phyloP scores from a whole-genome alignment of 2,329 filamentous ascomycete species.

The Cylindrodendrum hubeiense region DNA sequence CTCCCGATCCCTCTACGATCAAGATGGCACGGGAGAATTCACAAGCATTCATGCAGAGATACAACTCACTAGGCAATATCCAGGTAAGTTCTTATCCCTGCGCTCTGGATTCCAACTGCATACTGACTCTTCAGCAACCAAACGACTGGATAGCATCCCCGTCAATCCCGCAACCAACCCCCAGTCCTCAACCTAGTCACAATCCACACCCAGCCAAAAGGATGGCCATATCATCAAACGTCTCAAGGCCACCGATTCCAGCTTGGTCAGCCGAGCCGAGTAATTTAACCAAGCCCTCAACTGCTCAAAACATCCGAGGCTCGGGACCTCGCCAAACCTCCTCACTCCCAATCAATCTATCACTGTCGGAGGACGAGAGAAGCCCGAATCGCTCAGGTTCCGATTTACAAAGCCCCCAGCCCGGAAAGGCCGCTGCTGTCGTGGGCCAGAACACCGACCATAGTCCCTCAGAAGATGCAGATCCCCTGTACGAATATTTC shows the following conservation, averaged over 20 bases:
- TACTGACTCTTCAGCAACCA: slow-evolving; percentile 46
- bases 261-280: slow-evolving; percentile 58
- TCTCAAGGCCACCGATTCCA: slow-evolving; percentile 66
- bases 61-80: slow-evolving; percentile 49
- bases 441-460: slow-evolving; percentile 58
- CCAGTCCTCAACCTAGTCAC: slow-evolving; percentile 44
- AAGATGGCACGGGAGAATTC: slow-evolving; percentile 51
- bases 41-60: slow-evolving; percentile 45
- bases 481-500: slow-evolving; percentile 95
- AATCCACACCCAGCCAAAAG: slow-evolving; percentile 65
- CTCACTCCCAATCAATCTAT: slow-evolving; percentile 62
- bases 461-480: slow-evolving; percentile 80
- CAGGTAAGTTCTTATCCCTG: slow-evolving; percentile 46
- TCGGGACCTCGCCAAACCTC: slow-evolving; percentile 44
- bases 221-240: slow-evolving; percentile 63
- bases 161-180: slow-evolving; percentile 48
- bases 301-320: slow-evolving; percentile 36
- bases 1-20: slow-evolving; percentile 48
- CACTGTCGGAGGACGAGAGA: slow-evolving; percentile 71
- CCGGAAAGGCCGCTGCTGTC: slow-evolving; percentile 53
- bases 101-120: background rate
- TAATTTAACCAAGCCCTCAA: slow-evolving; percentile 34
- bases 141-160: slow-evolving; percentile 62
- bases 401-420: slow-evolving; percentile 64
- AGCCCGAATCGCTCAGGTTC: slow-evolving; percentile 65